A percentile compares a stretch with the other conserved stretches of the same genome.
Evolutionary conservation across 441 rosid species (phyloP).

Genomic region (Erysimum cheiri): DNA sequence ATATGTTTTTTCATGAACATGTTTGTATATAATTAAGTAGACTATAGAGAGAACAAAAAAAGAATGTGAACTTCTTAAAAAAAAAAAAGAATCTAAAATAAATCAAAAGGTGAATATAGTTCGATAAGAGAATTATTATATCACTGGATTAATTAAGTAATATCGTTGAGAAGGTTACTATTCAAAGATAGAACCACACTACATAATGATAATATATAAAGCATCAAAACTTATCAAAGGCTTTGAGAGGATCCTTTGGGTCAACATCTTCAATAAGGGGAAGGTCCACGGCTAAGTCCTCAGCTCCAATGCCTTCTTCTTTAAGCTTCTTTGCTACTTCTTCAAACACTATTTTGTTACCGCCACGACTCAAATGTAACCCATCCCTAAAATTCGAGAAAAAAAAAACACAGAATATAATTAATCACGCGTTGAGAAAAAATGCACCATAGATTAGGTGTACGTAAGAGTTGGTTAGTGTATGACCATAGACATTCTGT

Average conservation of each 20-base stretch:
- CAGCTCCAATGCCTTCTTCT: slow-evolving; percentile 57
- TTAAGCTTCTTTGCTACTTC: slow-evolving; percentile 65
- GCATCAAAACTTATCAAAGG: slow-evolving; percentile 52
- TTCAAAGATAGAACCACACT: too few relatives aligned
- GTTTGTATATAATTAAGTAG: not conserved
- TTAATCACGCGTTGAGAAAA: not conserved
- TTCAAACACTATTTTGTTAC: slow-evolving; percentile 76
- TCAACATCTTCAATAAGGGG: slow-evolving; percentile 64
- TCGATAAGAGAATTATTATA: not conserved
- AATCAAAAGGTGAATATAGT: not conserved
- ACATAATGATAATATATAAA: slow-evolving; percentile 6
- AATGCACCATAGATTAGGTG: not conserved
- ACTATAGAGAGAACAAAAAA: not conserved
- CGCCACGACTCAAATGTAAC: slow-evolving; percentile 64
- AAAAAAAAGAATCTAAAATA: too few relatives aligned
- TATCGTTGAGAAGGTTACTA: not conserved
- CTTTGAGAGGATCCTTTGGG: slow-evolving; percentile 59
- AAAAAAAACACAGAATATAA: not conserved
- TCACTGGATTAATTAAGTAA: not conserved
- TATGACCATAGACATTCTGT: slow-evolving; percentile 61
- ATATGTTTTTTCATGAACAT: not conserved
- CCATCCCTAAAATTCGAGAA: slow-evolving; percentile 63
- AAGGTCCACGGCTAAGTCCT: slow-evolving; percentile 60
- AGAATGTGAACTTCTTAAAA: too few relatives aligned
- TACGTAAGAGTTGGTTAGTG: not conserved